Conservation (phyloP, 1,139 yeast species). For the Pichia sp. region DNA sequence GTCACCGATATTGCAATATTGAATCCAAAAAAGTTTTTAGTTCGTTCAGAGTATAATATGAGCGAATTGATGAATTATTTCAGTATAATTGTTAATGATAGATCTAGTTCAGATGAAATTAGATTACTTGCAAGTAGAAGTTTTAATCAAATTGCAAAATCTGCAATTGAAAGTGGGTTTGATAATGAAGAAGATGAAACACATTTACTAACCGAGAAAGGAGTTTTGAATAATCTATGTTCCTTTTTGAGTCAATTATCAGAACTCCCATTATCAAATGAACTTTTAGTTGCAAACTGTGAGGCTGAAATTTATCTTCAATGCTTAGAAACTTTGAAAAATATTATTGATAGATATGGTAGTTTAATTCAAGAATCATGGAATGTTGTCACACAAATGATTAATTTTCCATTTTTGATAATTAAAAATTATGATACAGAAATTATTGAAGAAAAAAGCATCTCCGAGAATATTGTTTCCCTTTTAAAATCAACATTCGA, state of each 20-base stretch:
- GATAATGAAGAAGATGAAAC: conserved; percentile 9
- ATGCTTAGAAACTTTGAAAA: conserved; percentile 56
- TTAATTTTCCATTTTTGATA: conserved; percentile 58
- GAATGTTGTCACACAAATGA: conserved; percentile 62
- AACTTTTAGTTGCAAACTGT: conserved; percentile 40
- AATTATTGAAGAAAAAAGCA: conserved; percentile 30
- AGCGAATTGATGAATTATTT: conserved; percentile 38
- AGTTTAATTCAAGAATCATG: conserved; percentile 53
- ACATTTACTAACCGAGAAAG: conserved; percentile 29
- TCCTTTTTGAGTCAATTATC: conserved; percentile 33
- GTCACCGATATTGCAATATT: conserved; percentile 41
- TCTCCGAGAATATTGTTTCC: conserved; percentile 37
- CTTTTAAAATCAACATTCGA: conserved; percentile 66
- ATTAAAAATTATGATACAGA: conserved; percentile 31
- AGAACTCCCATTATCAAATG: conserved; percentile 36
- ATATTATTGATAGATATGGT: conserved; percentile 68
- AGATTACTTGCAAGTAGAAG: conserved; percentile 43
- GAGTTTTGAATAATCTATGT: conserved; percentile 35
- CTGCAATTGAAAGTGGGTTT: conserved; percentile 44
- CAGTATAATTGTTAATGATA: conserved; percentile 37
- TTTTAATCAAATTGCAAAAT: conserved; percentile 44
- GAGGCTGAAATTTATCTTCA: conserved; percentile 65
- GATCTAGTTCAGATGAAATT: conserved; percentile 35
- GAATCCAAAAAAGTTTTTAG: conserved; percentile 46
- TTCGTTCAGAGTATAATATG: conserved; percentile 42